Evolutionary conservation across 2,329 filamentous ascomycete genomes (phyloP), one percentile per base, ranked within the genome.

Genomic region (Bipolaris sorokiniana): DNA sequence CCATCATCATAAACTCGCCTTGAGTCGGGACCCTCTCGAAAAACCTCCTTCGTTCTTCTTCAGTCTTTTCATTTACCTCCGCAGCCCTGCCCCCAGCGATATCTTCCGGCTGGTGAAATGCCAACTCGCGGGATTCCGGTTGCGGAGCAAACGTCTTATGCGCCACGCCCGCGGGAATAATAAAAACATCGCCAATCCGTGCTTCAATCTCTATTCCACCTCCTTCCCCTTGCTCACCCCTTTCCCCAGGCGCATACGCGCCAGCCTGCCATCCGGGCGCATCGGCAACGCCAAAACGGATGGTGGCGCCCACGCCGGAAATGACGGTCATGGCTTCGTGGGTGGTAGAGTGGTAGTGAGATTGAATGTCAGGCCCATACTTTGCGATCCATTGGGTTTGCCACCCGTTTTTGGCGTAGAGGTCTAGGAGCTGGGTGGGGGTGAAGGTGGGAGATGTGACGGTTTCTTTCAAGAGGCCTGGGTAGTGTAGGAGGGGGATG

Each of bases 271-370:
- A 64, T 2, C 33, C 26, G 3, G 46, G 31, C 0, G 79, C 79
- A 56, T 86, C 84, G 0, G 80, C 83, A 3, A 81, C 82, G 3
- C 84, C 84, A 55, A 86, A 84, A 3, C 83, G 78, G 49, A 87
- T 84, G 0, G 74, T 81, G 0, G 83, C 84, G 0, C 72, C 75
- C 9, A 59, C n/a, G 2, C 84, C 84, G 0, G 81, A 81, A 0
- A 86, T 75, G 0, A 86, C 83, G 20, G 77, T 80, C 82, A 87
- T 86, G 67, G 79, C 82, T 72, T 88, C 85, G 63, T 87, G 85
- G 0, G 82, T 79, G 9, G 70, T 65, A 69, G 54, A 56, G 49
- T 87, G 85, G 64, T 86, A 87, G 70, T 87, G 85, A 0, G 84
- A 83, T 11, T 67, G 48, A 55, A 86, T 84, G 0, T 83, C 84